Evolutionary conservation across 345 rosid species (phyloP), one percentile per base, ranked within the genome.

Genomic region (Pugionium cornutum): DNA sequence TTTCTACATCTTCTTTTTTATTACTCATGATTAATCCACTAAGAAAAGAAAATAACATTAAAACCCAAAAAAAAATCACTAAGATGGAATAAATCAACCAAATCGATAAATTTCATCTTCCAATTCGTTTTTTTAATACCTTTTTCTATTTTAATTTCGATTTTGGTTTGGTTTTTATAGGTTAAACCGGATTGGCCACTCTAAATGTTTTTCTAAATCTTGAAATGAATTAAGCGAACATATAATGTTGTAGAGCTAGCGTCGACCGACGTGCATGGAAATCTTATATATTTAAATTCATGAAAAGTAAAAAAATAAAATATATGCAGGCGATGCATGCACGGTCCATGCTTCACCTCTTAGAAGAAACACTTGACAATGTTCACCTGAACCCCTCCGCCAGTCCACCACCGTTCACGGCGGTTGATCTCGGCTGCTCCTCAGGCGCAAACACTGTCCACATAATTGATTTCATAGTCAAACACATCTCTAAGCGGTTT

Each of bases 371-470:
- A 78, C 91, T 92, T 77, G 96, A 89, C 69, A 57, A 62, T 39
- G 88, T 89, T 26, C 79, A 75, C 4, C 82, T 92, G 1, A 77
- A 42, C 67, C 75, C 87, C 3, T 69, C 88, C 2, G 82, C 75
- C 18, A 53, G 4, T 7, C 67, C 72, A 3, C 63, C 79, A 42
- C 87, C 95, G 7, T 92, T 92, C 74, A 81, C 80, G 45, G 86
- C 91, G 43, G 98, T 79, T 37, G 98, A 92, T 77, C 73, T 92
- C n/a, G 98, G 98, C 2, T 92, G 98, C 59, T 92, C 97, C 2
- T 81, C 86, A 41, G 91, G 98, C 7, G 76, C 46, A 72, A 92
- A 92, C 84, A 86, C 97, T 7, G 58, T 92, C 69, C 72, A 76
- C 78, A 72, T 77, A 51, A 65, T 92, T 33, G 85, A 86, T 41